A percentile compares a stretch with the other conserved stretches of the same genome.
phyloP scores from a whole-genome alignment of 2,329 filamentous ascomycete genomes.

The Trichoderma polysporum region DNA sequence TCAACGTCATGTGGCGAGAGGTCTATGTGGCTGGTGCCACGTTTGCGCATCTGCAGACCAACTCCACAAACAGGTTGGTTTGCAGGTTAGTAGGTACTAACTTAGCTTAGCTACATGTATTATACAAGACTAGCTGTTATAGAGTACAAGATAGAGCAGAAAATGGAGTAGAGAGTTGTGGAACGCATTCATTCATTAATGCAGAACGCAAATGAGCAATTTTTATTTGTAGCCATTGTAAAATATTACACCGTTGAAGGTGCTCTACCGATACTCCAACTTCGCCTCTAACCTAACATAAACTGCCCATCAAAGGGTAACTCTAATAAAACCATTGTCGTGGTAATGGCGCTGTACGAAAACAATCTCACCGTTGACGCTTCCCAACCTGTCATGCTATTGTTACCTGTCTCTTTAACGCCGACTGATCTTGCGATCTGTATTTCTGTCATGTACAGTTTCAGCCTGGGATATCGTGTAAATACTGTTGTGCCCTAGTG shows the following conservation, averaged over 20 bases:
- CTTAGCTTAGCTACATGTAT: neutral
- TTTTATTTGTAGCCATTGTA: neutral
- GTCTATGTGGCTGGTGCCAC: conserved; percentile 30
- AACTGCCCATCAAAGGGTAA: neutral
- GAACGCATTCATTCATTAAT: neutral
- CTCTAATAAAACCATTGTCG: neutral
- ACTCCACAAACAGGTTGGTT: neutral
- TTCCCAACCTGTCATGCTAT: neutral
- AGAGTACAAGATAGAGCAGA: neutral
- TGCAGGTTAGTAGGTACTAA: neutral
- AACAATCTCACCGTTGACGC: neutral
- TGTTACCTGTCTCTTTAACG: neutral
- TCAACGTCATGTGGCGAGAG: conserved; percentile 46
- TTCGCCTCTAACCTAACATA: neutral
- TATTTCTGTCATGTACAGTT: neutral
- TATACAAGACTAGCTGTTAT: neutral
- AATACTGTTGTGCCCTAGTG: conserved; percentile 33
- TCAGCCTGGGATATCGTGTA: conserved; percentile 29
- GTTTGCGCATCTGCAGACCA: conserved; percentile 5
- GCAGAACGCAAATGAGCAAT: no score
- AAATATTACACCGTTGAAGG: neutral
- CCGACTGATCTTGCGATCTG: conserved; percentile 14
- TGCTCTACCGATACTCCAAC: neutral
- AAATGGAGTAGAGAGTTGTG: neutral
- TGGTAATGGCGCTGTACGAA: neutral